Conservation (phyloP, 306 rosid species). For the Pyrus communis region DNA sequence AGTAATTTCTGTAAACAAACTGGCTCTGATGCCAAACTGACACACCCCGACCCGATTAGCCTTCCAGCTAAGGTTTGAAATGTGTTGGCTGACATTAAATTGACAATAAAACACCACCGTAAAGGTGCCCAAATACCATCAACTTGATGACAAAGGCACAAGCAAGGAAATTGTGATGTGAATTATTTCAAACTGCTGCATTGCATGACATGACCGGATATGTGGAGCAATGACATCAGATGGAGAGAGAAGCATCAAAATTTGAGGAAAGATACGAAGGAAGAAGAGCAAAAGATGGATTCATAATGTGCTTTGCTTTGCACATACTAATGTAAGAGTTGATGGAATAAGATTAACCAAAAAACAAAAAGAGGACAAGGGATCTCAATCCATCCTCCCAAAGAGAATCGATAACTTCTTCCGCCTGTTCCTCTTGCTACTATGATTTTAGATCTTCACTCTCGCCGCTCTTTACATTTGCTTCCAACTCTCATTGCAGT, state of each 20-base stretch:
- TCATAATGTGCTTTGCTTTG: slow-evolving; percentile 30
- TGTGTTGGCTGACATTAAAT: no score
- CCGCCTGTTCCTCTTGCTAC: slow-evolving; percentile 41
- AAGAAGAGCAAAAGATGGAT: slow-evolving; percentile 5
- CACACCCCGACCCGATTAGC: no score
- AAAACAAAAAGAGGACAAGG: slow-evolving; percentile 35
- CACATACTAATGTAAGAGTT: slow-evolving; percentile 22
- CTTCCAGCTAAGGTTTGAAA: no score
- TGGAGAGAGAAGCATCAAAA: neutral
- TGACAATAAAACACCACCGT: no score
- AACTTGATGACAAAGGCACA: no score
- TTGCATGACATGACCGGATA: neutral
- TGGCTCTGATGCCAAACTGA: no score
- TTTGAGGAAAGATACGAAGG: neutral
- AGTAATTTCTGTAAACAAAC: no score
- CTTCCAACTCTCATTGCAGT: slow-evolving; percentile 54
- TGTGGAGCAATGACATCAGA: neutral
- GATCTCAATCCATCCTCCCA: slow-evolving; percentile 14
- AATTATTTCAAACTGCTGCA: no score
- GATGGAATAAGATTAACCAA: slow-evolving; percentile 18
- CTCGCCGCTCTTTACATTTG: slow-evolving; percentile 83
- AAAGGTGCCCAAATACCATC: no score
- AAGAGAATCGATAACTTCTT: slow-evolving; percentile 41
- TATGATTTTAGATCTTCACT: slow-evolving; percentile 30
- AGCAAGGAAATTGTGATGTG: no score